phyloP scores from a whole-genome alignment of 2,329 filamentous ascomycete genomes.

The Ophiosphaerella korrae region DNA sequence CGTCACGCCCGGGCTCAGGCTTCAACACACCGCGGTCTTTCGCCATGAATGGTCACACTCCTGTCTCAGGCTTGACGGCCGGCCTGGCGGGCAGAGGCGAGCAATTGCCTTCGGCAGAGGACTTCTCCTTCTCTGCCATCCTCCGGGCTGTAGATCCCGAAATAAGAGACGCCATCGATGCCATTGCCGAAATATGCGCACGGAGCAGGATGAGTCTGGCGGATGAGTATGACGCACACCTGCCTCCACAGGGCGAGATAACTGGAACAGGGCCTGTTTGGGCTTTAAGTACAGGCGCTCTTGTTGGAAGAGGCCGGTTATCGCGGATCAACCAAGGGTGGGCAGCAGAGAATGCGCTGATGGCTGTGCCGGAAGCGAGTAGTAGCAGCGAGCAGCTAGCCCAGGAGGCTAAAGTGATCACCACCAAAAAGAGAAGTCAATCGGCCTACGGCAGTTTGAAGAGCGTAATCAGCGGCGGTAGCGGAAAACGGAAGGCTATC shows the following conservation, averaged over 20 bases:
- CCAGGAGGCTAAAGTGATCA: constrained; percentile 30
- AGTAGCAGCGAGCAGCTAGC: constrained; percentile 51
- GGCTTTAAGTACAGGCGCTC: constrained; percentile 34
- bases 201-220: constrained; percentile 65
- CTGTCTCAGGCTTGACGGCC: constrained; percentile 37
- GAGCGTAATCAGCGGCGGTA: constrained; percentile 45
- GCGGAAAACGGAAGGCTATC: constrained; percentile 33
- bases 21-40: constrained; percentile 39
- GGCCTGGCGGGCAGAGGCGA: constrained; percentile 34
- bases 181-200: constrained; percentile 67
- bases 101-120: constrained; percentile 53
- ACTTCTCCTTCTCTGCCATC: constrained; percentile 63
- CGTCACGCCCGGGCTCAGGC: constrained; percentile 40
- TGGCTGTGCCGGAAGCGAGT: constrained; percentile 55
- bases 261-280: constrained; percentile 34
- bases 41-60: constrained; percentile 35
- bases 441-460: constrained; percentile 48
- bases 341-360: constrained; percentile 49
- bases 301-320: constrained; percentile 39
- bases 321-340: constrained; percentile 40
- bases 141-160: constrained; percentile 63
- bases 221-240: constrained; percentile 66
- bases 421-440: constrained; percentile 39
- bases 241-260: constrained; percentile 66
- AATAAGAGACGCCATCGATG: constrained; percentile 62